Conservation (phyloP, 352 stramenopile genomes). For the Pythium scleroteichum region DNA sequence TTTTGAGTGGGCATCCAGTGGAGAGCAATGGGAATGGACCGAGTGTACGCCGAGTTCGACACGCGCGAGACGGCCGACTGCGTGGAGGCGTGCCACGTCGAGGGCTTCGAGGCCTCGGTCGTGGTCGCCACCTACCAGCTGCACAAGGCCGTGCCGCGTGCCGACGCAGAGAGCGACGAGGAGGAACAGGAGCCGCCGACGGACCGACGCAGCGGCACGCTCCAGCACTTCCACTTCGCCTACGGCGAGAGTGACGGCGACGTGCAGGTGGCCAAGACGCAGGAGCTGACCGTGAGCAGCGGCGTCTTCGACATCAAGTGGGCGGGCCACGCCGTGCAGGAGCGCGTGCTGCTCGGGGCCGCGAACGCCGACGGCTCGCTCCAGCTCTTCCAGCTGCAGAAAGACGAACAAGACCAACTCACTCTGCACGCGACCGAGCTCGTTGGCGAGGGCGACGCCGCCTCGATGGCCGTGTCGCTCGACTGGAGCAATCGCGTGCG, state of each 20-base stretch:
- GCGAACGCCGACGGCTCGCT: conserved; percentile 66
- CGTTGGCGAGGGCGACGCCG: conserved; percentile 32
- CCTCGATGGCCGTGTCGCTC: conserved; percentile 80
- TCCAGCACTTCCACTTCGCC: conserved; percentile 64
- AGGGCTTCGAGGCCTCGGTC: conserved; percentile 61
- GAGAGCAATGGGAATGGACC: conserved; percentile 13
- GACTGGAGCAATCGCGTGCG: conserved; percentile 83
- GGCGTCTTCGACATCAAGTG: conserved; percentile 88
- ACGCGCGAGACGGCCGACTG: conserved; percentile 82
- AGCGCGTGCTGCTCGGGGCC: conserved; percentile 55
- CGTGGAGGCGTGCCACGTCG: conserved; percentile 74
- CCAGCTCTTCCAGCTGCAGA: conserved; percentile 58
- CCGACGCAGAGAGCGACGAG: conserved; percentile 5
- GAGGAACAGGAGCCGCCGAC: background rate
- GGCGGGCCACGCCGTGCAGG: conserved; percentile 49
- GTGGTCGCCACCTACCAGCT: conserved; percentile 84
- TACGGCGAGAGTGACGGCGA: conserved; percentile 22
- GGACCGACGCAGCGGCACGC: conserved; percentile 58
- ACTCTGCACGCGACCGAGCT: conserved; percentile 42
- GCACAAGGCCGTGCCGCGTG: conserved; percentile 48
- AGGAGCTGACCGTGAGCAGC: conserved; percentile 50
- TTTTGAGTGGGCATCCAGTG: no score
- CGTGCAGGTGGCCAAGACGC: conserved; percentile 45
- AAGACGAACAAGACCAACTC: conserved; percentile 6
- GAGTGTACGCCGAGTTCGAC: conserved; percentile 64